Conservation (phyloP, 768 basidiomycete species). For the Amanita inopinata region DNA sequence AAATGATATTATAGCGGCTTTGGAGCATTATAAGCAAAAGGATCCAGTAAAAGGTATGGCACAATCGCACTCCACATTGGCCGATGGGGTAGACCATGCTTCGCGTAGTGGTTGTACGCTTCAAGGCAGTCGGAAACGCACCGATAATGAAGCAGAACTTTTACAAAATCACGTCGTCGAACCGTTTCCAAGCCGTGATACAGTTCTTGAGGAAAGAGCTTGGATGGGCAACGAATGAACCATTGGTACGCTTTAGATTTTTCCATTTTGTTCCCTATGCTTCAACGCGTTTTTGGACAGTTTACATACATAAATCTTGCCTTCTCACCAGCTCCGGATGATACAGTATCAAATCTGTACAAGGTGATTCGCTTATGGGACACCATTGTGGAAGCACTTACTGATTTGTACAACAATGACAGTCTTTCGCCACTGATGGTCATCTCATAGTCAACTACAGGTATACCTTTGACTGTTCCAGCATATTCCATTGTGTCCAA, state of each 20-base stretch:
- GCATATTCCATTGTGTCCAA: background rate
- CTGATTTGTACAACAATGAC: slow-evolving; percentile 6
- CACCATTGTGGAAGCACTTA: background rate
- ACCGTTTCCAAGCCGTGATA: slow-evolving; percentile 92
- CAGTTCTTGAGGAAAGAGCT: slow-evolving; percentile 86
- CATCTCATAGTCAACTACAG: slow-evolving; percentile 91
- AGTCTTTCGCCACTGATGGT: slow-evolving; percentile 84
- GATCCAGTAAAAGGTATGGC: slow-evolving; percentile 64
- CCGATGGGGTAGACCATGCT: background rate
- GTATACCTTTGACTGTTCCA: slow-evolving; percentile 26
- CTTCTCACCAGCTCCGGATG: slow-evolving; percentile 78
- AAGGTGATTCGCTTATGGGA: slow-evolving; percentile 35
- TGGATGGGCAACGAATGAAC: slow-evolving; percentile 78
- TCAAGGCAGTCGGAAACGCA: slow-evolving; percentile 95
- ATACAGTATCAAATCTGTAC: slow-evolving; percentile 69
- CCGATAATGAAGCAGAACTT: slow-evolving; percentile 99
- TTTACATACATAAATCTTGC: slow-evolving; percentile 60
- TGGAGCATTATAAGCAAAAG: slow-evolving; percentile 83
- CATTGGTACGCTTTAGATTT: slow-evolving; percentile 48
- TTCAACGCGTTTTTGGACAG: slow-evolving; percentile 36
- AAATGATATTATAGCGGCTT: slow-evolving; percentile 53
- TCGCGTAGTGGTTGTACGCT: slow-evolving; percentile 85
- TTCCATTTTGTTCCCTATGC: slow-evolving; percentile 15
- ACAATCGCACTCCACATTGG: background rate
- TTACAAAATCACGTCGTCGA: slow-evolving; percentile 93